Conservation (phyloP, 768 basidiomycete species). For the Heimioporus sp. region DNA sequence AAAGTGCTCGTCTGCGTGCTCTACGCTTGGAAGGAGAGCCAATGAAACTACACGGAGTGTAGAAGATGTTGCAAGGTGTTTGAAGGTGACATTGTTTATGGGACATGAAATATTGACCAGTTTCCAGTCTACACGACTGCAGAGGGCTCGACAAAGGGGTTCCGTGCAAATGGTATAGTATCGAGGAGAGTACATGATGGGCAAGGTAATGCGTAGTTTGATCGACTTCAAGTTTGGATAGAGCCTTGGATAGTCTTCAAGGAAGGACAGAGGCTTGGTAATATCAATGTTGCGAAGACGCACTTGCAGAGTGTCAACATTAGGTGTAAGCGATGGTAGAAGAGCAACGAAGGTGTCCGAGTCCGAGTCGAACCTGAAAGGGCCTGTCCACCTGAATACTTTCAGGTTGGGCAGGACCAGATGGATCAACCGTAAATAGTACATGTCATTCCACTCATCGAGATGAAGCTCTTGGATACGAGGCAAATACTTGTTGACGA, state of each 20-base stretch:
- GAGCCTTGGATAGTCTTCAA: too few species aligned
- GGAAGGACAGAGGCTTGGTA: too few species aligned
- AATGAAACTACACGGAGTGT: slow-evolving; percentile 2
- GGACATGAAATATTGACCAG: not conserved
- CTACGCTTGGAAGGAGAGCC: too few species aligned
- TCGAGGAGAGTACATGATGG: too few species aligned
- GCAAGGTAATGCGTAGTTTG: too few species aligned
- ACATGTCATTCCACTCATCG: not conserved
- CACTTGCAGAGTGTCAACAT: not conserved
- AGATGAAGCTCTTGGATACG: not conserved
- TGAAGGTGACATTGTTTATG: not conserved
- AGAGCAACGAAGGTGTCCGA: not conserved
- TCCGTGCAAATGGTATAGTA: too few species aligned
- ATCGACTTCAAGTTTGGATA: too few species aligned
- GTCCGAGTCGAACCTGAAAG: too few species aligned
- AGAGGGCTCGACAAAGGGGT: too few species aligned
- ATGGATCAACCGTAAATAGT: not conserved
- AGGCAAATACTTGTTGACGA: not conserved
- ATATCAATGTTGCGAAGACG: too few species aligned
- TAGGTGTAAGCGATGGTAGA: not conserved
- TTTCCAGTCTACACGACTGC: too few species aligned
- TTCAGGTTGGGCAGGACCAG: not conserved
- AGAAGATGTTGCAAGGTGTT: not conserved
- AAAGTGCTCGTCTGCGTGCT: not conserved
- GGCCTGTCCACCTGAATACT: not conserved